Evolutionary conservation across 371 early-diverging fungal genomes (phyloP), one percentile per base, ranked within the genome.

Genomic region (Rhizomucor miehei): DNA sequence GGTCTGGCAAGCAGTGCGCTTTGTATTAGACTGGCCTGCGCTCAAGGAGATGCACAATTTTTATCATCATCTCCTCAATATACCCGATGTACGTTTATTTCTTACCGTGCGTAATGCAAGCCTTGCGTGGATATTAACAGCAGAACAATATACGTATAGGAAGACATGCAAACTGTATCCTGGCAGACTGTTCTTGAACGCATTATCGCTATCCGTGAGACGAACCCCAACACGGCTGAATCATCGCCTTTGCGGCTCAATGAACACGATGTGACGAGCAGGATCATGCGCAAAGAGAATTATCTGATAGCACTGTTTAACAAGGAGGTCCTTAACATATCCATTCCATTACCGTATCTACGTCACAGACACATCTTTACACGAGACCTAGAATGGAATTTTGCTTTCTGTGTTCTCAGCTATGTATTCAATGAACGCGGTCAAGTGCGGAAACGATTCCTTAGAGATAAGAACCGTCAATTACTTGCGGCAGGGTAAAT

Each of bases 281-380:
- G 97, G 34, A 96, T 99, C 54, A 86, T 98, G 90, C 88, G 98
- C n/a, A 83, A 88, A 52, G 99, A 99, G 39, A 99, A 99, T 70
- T 98, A 95, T 66, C 67, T 97, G 73, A 88, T 98, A 54, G 97
- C 96, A 8, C 65, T 99, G 45, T 89, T 96, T 70, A 95, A 96
- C 80, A 92, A 92, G 62, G 92, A 95, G 29, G 54, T 93, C 16
- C 69, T 98, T 17, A 79, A 95, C 52, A 76, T 96, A 16, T 68
- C 80, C 1, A 75, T 90, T 4, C 92, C 93, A 0, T 20, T 78
- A 14, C 78, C 75, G 16, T 75, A 69, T 51, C 51, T 81, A 16
- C 62, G 77, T 16, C 51, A 73, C 23, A 65, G 63, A 25, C 66
- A 75, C 36, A 74, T 83, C 16, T 80, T 94, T 60, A 94, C 98